phyloP scores from a whole-genome alignment of 371 early-diverging fungal genomes.

The Zychaea mexicana region DNA sequence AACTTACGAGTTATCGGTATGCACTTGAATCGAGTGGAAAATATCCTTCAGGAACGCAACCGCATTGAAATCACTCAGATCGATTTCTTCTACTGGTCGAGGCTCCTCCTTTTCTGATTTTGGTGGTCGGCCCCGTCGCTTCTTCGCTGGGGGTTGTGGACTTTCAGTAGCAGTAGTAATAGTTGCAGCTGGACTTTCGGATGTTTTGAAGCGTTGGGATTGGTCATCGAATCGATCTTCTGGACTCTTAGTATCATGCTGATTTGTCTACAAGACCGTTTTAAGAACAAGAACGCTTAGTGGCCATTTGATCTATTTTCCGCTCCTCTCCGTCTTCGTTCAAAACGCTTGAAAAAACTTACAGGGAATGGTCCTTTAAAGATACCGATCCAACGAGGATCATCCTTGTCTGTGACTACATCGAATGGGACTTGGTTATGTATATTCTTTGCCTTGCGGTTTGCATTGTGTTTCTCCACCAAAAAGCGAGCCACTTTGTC shows the following conservation, averaged over 20 bases:
- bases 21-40: constrained; percentile 38
- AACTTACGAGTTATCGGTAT: constrained; percentile 47
- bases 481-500: constrained; percentile 56
- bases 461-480: constrained; percentile 67
- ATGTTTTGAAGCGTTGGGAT: background rate
- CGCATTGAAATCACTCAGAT: constrained; percentile 38
- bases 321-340: too few species aligned
- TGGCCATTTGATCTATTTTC: too few species aligned
- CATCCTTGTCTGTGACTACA: constrained; percentile 63
- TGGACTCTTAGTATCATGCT: background rate
- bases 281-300: background rate
- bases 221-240: background rate
- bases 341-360: too few species aligned
- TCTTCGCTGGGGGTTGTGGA: constrained; percentile 19
- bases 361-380: constrained; percentile 23
- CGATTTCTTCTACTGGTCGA: constrained; percentile 36
- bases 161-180: background rate
- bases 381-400: constrained; percentile 62
- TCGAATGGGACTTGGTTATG: constrained; percentile 76
- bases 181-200: background rate
- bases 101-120: constrained; percentile 40
- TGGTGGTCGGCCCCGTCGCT: constrained; percentile 47
- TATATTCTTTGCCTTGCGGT: constrained; percentile 64
- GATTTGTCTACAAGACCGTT: background rate
- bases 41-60: constrained; percentile 42